These are phyloP conservation scores for Hyphopichia wangnamkhiaoensis DNA, from an alignment of 1,139 yeast species.

Conservation along the genomic window DNA sequence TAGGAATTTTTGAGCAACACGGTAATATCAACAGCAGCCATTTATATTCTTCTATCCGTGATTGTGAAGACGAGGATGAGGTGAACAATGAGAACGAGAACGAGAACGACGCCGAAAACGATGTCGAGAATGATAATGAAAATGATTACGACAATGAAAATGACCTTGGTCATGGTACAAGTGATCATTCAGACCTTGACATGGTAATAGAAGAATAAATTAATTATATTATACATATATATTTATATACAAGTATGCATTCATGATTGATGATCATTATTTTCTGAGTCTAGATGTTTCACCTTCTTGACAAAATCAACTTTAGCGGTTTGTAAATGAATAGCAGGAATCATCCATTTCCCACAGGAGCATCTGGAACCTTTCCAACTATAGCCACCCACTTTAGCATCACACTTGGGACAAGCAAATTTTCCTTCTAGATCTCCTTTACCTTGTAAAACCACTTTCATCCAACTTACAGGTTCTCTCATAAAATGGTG, in stretches of 20 bases:
- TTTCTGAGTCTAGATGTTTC: not conserved
- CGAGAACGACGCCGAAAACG: slow-evolving; percentile 13
- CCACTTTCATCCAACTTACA: slow-evolving; percentile 84
- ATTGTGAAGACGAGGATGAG: slow-evolving; percentile 5
- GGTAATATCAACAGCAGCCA: not conserved
- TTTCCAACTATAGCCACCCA: slow-evolving; percentile 93
- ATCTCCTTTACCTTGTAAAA: slow-evolving; percentile 62
- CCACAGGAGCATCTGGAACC: slow-evolving; percentile 96
- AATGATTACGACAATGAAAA: slow-evolving; percentile 13
- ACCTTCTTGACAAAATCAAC: slow-evolving; percentile 59
- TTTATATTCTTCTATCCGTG: not conserved
- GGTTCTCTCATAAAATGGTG: slow-evolving; percentile 84
- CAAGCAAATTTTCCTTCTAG: slow-evolving; percentile 86
- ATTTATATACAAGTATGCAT: not conserved
- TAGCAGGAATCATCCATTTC: slow-evolving; percentile 92
- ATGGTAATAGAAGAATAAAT: slow-evolving; percentile 49
- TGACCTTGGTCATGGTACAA: slow-evolving; percentile 17
- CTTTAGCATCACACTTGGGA: slow-evolving; percentile 79
- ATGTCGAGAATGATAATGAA: slow-evolving; percentile 14
- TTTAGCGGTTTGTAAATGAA: slow-evolving; percentile 77
- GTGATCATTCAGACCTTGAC: slow-evolving; percentile 43
- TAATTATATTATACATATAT: not conserved
- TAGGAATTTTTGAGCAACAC: not conserved
- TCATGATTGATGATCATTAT: not conserved
- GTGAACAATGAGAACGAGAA: slow-evolving; percentile 9